These are phyloP conservation scores for Colletotrichum costaricense DNA, from an alignment of 2,329 filamentous ascomycete species.

Conservation along the genomic window DNA sequence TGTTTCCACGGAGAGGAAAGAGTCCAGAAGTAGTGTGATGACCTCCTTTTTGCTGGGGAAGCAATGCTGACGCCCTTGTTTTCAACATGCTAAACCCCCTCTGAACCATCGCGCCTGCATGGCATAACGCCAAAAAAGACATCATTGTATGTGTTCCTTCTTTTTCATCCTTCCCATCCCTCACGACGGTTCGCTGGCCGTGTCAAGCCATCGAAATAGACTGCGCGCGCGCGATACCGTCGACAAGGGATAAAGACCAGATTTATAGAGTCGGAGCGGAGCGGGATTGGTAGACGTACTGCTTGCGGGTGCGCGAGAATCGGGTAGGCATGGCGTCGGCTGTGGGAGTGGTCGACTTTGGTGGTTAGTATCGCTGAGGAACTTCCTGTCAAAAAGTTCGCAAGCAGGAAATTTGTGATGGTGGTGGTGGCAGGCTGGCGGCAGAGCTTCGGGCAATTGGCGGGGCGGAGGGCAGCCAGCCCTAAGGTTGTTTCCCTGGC, in stretches of 20 bases:
- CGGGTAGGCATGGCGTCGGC: conserved; percentile 66
- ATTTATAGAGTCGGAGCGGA: conserved; percentile 4
- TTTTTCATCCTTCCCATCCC: neutral
- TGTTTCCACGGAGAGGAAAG: neutral
- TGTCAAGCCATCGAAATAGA: conserved; percentile 27
- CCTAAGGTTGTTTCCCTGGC: conserved; percentile 45
- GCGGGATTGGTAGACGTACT: conserved; percentile 63
- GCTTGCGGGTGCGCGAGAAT: conserved; percentile 82
- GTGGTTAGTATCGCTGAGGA: conserved; percentile 49
- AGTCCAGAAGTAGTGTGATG: neutral
- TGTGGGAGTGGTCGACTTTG: conserved; percentile 40
- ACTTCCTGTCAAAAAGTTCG: conserved; percentile 44
- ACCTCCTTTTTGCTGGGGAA: conserved; percentile 8
- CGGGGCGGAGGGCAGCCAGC: conserved; percentile 53
- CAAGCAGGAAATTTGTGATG: conserved; percentile 47
- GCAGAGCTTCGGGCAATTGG: conserved; percentile 46
- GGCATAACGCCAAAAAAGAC: neutral
- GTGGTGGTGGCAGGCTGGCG: conserved; percentile 52
- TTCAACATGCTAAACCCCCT: conserved; percentile 8
- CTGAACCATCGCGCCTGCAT: conserved; percentile 8
- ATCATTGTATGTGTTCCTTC: neutral
- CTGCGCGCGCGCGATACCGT: neutral
- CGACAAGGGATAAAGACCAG: conserved; percentile 28
- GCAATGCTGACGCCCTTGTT: conserved; percentile 21
- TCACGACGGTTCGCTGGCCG: conserved; percentile 26